These are phyloP conservation scores for Leishmania martiniquensis DNA, from an alignment of 208 protist genomes.

Conservation along the genomic window DNA sequence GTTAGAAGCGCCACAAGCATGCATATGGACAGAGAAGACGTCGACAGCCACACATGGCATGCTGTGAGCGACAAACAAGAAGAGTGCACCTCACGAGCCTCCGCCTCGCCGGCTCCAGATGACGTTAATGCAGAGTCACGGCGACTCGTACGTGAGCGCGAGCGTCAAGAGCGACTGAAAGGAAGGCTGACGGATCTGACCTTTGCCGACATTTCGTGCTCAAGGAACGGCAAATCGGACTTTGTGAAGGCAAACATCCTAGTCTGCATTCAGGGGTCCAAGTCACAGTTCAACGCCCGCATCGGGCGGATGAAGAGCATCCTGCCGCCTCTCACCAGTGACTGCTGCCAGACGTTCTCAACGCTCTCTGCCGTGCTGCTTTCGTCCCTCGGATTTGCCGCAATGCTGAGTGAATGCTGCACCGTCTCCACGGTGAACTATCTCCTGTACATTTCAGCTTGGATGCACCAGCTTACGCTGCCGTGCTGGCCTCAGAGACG, in stretches of 20 bases:
- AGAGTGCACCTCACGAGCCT: constrained; percentile 9
- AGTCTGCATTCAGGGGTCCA: constrained; percentile 66
- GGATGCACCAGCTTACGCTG: constrained; percentile 85
- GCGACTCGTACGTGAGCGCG: constrained; percentile 49
- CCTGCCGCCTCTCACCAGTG: constrained; percentile 73
- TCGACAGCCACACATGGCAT: constrained; percentile 3
- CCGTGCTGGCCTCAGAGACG: constrained; percentile 70
- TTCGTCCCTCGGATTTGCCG: constrained; percentile 75
- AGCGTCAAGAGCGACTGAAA: constrained; percentile 56
- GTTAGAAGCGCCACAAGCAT: background rate
- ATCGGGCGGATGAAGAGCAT: constrained; percentile 46
- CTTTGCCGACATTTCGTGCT: constrained; percentile 59
- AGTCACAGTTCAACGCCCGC: constrained; percentile 85
- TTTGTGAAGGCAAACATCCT: constrained; percentile 59
- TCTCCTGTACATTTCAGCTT: constrained; percentile 87
- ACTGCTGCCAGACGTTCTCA: constrained; percentile 91
- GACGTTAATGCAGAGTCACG: constrained; percentile 1
- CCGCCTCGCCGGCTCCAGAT: constrained; percentile 8
- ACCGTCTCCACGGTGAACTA: constrained; percentile 83
- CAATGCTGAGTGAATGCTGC: constrained; percentile 62
- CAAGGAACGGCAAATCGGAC: constrained; percentile 41
- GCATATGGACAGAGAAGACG: background rate
- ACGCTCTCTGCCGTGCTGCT: constrained; percentile 76
- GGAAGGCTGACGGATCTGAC: constrained; percentile 69
- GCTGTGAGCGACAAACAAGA: constrained; percentile 13